Conservation (phyloP, 2,329 filamentous ascomycete species). For the Ophiosphaerella narmari region DNA sequence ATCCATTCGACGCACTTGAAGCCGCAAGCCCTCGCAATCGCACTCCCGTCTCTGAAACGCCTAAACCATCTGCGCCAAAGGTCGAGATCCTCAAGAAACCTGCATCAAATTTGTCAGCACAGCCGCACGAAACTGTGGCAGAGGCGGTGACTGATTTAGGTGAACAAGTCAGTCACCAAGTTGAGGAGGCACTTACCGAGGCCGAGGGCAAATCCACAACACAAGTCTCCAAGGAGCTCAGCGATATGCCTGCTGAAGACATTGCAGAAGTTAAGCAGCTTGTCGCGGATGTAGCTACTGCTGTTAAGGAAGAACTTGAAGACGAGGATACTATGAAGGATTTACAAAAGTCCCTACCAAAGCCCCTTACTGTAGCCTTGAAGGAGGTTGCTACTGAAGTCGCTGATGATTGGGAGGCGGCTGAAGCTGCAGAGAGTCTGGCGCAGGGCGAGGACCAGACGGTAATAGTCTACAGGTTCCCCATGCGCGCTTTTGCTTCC, state of each 20-base stretch:
- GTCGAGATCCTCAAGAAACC: conserved; percentile 52
- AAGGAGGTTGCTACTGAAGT: conserved; percentile 64
- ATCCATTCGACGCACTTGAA: conserved; percentile 72
- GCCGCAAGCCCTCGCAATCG: conserved; percentile 66
- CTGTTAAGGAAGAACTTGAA: conserved; percentile 54
- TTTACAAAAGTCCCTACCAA: conserved; percentile 59
- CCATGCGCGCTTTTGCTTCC: conserved; percentile 93
- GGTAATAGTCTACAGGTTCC: conserved; percentile 90
- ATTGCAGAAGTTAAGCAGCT: conserved; percentile 60
- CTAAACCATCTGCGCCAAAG: conserved; percentile 37
- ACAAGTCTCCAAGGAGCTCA: conserved; percentile 54
- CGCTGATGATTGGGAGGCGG: conserved; percentile 86
- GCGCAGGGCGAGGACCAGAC: conserved; percentile 70
- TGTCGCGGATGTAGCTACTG: conserved; percentile 56
- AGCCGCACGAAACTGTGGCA: conserved; percentile 66
- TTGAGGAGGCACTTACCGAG: conserved; percentile 67
- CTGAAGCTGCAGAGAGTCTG: conserved; percentile 71
- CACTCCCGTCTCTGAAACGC: conserved; percentile 33
- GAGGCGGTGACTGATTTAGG: conserved; percentile 72
- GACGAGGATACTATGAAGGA: conserved; percentile 59
- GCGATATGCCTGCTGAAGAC: conserved; percentile 46
- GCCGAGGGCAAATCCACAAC: conserved; percentile 40
- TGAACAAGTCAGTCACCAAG: conserved; percentile 61
- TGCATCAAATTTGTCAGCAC: conserved; percentile 36
- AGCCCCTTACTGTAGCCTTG: conserved; percentile 59